A percentile compares a stretch with the other conserved stretches of the same genome.
Evolutionary conservation across 2,329 filamentous ascomycete species (phyloP).

Genomic region (Ustulina deusta): DNA sequence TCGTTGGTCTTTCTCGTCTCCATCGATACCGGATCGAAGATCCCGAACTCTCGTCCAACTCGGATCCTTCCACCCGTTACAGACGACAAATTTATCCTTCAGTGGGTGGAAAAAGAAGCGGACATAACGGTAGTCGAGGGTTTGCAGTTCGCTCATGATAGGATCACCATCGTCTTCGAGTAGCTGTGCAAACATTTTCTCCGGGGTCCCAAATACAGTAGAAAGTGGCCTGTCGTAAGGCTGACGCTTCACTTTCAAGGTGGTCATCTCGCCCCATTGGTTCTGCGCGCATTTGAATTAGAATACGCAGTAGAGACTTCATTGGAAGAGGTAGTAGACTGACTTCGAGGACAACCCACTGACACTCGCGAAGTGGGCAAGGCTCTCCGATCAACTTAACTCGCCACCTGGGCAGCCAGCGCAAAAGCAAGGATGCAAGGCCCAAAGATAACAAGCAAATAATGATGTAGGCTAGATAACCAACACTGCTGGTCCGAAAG

Average conservation of each 20-base stretch:
- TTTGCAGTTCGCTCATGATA: conserved; percentile 78
- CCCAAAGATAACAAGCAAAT: conserved; percentile 81
- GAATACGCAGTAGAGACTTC: background rate
- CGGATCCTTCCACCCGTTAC: conserved; percentile 94
- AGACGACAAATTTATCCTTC: conserved; percentile 88
- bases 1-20: conserved; percentile 85
- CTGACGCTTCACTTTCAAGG: conserved; percentile 73
- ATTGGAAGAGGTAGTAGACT: conserved; percentile 45
- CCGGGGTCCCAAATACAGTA: conserved; percentile 74
- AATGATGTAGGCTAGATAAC: conserved; percentile 75
- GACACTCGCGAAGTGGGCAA: conserved; percentile 76
- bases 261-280: conserved; percentile 91
- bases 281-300: conserved; percentile 65
- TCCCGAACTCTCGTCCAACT: conserved; percentile 82
- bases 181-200: conserved; percentile 67
- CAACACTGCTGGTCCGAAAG: conserved; percentile 80
- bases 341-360: conserved; percentile 93
- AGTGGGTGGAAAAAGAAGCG: conserved; percentile 91
- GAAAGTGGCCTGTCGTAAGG: conserved; percentile 67
- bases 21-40: conserved; percentile 84
- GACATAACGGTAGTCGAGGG: conserved; percentile 92
- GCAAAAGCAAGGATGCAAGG: conserved; percentile 83
- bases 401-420: conserved; percentile 91
- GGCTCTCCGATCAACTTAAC: conserved; percentile 79
- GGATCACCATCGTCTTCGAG: conserved; percentile 80